A percentile compares a stretch with the other conserved stretches of the same genome.
Conservation (phyloP, 768 basidiomycete genomes). For the Cystobasidium tubakii region DNA sequence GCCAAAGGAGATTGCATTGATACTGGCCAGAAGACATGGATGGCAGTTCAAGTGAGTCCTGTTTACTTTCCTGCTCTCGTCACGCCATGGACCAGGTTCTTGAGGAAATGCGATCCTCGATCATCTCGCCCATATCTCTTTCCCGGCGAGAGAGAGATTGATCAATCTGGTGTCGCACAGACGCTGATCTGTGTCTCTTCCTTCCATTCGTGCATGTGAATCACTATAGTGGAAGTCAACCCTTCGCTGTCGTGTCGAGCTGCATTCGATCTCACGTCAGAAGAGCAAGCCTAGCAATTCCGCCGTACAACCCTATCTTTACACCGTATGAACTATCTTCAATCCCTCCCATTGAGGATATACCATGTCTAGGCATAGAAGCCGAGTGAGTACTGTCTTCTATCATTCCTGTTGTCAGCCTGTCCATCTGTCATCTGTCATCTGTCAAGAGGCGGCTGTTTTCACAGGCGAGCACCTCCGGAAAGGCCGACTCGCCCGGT, state of each 20-base stretch:
- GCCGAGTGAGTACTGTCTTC: conserved; percentile 34
- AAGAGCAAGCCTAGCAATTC: conserved; percentile 30
- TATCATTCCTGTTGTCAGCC: neutral
- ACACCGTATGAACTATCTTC: conserved; percentile 44
- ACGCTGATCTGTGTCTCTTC: too few species aligned
- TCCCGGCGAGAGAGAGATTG: neutral
- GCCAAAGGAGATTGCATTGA: conserved; percentile 45
- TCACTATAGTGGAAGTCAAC: conserved; percentile 42
- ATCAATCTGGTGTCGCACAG: too few species aligned
- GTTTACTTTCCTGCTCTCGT: neutral
- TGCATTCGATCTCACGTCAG: conserved; percentile 45
- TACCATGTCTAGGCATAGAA: conserved; percentile 44
- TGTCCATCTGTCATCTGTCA: neutral
- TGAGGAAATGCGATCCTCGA: neutral
- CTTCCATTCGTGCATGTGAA: too few species aligned
- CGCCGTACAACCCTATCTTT: conserved; percentile 42
- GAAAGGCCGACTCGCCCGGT: neutral
- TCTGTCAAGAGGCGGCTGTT: neutral
- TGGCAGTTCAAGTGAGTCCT: conserved; percentile 44
- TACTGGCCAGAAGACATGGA: conserved; percentile 41
- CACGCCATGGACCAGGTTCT: too few species aligned
- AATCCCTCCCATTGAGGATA: conserved; percentile 39
- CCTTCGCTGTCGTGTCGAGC: conserved; percentile 45
- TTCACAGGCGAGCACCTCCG: too few species aligned
- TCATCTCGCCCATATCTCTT: neutral